These are phyloP conservation scores for Allomyces macrogynus DNA, from an alignment of 192 early-diverging fungal species.

Conservation along the genomic window DNA sequence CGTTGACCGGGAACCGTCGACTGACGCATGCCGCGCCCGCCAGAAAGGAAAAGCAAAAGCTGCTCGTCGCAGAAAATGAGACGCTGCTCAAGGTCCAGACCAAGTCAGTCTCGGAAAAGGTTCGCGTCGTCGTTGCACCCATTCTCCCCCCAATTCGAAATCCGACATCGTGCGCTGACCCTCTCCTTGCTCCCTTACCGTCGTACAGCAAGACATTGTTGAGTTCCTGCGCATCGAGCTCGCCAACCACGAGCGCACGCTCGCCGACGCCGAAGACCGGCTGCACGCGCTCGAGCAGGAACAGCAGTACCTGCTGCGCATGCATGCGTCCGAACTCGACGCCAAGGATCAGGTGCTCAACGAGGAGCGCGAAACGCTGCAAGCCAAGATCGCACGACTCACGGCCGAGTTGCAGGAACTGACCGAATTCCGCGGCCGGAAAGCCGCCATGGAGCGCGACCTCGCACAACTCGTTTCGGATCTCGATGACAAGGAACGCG, in stretches of 20 bases:
- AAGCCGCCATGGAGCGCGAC: slow-evolving; percentile 29
- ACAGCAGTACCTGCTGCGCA: slow-evolving; percentile 10
- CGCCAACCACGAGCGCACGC: slow-evolving; percentile 31
- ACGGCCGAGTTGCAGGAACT: slow-evolving; percentile 28
- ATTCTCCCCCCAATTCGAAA: no score
- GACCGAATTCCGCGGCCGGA: slow-evolving; percentile 19
- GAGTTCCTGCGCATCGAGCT: slow-evolving; percentile 47
- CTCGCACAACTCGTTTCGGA: slow-evolving; percentile 13
- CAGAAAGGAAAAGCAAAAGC: slow-evolving; percentile 31
- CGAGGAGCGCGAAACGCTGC: slow-evolving; percentile 19
- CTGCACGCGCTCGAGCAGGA: slow-evolving; percentile 22
- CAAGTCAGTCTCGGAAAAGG: slow-evolving; percentile 32
- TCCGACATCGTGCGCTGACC: background rate
- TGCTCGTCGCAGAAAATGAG: slow-evolving; percentile 21
- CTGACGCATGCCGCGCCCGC: background rate
- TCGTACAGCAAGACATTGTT: slow-evolving; percentile 35
- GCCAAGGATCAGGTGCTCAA: slow-evolving; percentile 4
- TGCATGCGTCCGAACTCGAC: slow-evolving; percentile 12
- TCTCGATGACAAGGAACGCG: slow-evolving; percentile 23
- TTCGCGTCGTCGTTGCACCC: background rate
- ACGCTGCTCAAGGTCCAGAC: slow-evolving; percentile 24
- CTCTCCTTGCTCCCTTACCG: background rate
- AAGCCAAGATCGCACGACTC: slow-evolving; percentile 13
- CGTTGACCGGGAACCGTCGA: no score
- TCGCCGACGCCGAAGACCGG: slow-evolving; percentile 16